Evolutionary conservation across 192 early-diverging fungal genomes (phyloP), one percentile per base, ranked within the genome.

Genomic region (Linnemannia hyalina): DNA sequence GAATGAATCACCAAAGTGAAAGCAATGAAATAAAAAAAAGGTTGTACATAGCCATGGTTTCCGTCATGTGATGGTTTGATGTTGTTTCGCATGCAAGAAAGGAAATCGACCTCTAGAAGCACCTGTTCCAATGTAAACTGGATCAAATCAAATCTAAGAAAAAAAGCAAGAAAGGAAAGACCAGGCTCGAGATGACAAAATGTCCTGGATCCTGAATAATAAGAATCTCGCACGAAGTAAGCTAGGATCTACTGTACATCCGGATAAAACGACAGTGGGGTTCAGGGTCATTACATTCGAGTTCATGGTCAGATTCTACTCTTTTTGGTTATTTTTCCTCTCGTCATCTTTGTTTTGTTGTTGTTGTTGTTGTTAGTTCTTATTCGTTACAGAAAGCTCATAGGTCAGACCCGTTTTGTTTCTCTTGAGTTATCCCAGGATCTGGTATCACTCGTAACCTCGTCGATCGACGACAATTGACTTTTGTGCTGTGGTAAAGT

Each of bases 381-480:
- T 15, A 46, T 46, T 46, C 44, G 13, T 46, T 46, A 11, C 11
- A 15, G 44, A 46, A 46, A 15, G 44, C 13, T 15, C 26, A 65
- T 10, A 15, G 4, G 13, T 3, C 32, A 29, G 26, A 65, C 60
- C 60, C 60, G 32, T 65, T 29, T 11, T 32, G 6, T 26, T 10
- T 2, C 60, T 26, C 26, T 29, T 32, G 29, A 26, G 54, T 18
- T 42, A 6, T 36, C 63, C 60, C 18, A 70, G 15, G 76, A 77
- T 77, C 60, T 70, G 46, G 74, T 76, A 76, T 65, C 60, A 70
- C 41, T 54, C 76, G 40, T 41, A 70, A 40, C 38, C 69, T 40
- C 42, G 18, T 40, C 36, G 38, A 41, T 70, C 7, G 69, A 70
- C 0, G 20, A 36, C 36, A 38, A 70, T 10, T 40, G 38, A 6